phyloP scores from a whole-genome alignment of 805 yeast genomes.

The Ogataea nitratoaversa region DNA sequence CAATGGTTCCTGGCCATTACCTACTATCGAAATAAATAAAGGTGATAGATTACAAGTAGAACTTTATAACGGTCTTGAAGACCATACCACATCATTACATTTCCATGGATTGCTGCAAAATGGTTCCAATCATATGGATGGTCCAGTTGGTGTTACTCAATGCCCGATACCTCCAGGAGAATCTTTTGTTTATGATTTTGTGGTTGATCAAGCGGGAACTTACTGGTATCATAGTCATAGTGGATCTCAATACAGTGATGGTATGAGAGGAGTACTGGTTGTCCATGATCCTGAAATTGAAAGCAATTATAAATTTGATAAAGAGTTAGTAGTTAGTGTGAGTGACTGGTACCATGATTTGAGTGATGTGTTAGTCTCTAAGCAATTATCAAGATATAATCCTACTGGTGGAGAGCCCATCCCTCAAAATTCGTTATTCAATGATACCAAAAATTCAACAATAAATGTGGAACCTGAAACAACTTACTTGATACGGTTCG shows the following conservation, averaged over 20 bases:
- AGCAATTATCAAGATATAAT: conserved; percentile 59
- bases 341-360: conserved; percentile 63
- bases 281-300: conserved; percentile 49
- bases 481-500: conserved; percentile 60
- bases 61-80: conserved; percentile 55
- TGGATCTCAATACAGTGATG: conserved; percentile 76
- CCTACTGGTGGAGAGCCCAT: conserved; percentile 87
- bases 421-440: conserved; percentile 62
- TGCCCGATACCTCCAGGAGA: conserved; percentile 73
- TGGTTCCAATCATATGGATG: conserved; percentile 64
- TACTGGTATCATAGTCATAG: conserved; percentile 83
- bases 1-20: conserved; percentile 71
- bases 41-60: conserved; percentile 60
- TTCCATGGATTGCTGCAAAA: conserved; percentile 76
- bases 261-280: conserved; percentile 64
- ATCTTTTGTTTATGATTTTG: conserved; percentile 65
- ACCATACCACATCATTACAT: conserved; percentile 57
- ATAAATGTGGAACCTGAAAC: conserved; percentile 53
- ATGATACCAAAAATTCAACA: conserved; percentile 57
- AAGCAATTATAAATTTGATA: conserved; percentile 56
- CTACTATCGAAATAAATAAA: conserved; percentile 57
- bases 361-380: conserved; percentile 40
- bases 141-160: conserved; percentile 75
- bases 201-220: conserved; percentile 70
- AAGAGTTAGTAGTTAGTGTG: conserved; percentile 53